These are phyloP conservation scores for Epithemia pelagica DNA, from an alignment of 108 stramenopile species.

Conservation along the genomic window DNA sequence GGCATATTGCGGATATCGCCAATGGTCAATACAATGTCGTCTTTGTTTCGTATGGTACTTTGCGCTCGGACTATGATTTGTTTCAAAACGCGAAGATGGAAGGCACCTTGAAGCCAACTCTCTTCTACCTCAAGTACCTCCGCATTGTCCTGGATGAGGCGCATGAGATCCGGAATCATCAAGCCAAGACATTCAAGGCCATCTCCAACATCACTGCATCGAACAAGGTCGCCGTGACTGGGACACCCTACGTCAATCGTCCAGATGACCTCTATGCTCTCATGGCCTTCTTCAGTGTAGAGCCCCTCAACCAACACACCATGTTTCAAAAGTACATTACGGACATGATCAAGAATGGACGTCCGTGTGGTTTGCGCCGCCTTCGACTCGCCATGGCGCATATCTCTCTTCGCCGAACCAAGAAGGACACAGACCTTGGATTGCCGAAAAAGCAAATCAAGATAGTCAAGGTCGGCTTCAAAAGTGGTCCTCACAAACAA, in stretches of 20 bases:
- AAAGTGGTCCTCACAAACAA: slow-evolving; percentile 26
- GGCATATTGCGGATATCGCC: slow-evolving; percentile 21
- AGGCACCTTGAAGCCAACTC: slow-evolving; percentile 15
- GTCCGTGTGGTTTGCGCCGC: slow-evolving; percentile 42
- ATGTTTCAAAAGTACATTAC: slow-evolving; percentile 46
- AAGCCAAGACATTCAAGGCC: slow-evolving; percentile 1
- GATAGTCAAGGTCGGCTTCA: neutral
- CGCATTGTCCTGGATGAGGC: slow-evolving; percentile 55
- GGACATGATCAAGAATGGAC: slow-evolving; percentile 40
- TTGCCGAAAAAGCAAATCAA: neutral
- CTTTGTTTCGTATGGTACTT: slow-evolving; percentile 47
- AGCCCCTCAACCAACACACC: slow-evolving; percentile 27
- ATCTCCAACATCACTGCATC: slow-evolving; percentile 30
- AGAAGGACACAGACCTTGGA: slow-evolving; percentile 11
- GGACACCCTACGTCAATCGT: slow-evolving; percentile 43
- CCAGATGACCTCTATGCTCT: slow-evolving; percentile 37
- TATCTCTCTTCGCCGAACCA: slow-evolving; percentile 49
- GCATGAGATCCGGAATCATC: neutral
- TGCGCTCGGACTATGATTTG: neutral
- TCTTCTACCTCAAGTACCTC: slow-evolving; percentile 43
- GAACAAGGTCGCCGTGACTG: slow-evolving; percentile 31
- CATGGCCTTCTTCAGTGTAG: slow-evolving; percentile 31
- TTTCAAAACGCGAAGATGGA: slow-evolving; percentile 11
- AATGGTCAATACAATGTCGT: slow-evolving; percentile 29
- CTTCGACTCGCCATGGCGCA: slow-evolving; percentile 45